phyloP scores from a whole-genome alignment of 768 basidiomycete genomes.

The Mycena alexandri region DNA sequence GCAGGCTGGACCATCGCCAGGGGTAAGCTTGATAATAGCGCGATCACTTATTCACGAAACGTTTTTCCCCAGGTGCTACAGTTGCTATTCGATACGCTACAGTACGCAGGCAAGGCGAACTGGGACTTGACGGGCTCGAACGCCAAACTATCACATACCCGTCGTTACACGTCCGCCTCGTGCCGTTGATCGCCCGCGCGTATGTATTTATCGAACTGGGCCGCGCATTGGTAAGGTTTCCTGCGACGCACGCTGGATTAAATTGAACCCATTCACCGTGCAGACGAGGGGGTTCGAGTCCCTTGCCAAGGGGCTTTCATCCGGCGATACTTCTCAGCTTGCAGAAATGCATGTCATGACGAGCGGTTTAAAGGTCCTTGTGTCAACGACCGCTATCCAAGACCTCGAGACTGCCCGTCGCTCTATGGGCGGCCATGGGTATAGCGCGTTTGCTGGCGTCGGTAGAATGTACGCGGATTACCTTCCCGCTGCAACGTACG shows the following conservation, averaged over 20 bases:
- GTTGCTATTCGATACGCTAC: conserved; percentile 80
- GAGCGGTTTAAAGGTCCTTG: conserved; percentile 76
- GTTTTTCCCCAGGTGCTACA: conserved; percentile 59
- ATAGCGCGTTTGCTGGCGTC: conserved; percentile 75
- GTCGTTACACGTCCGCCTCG: conserved; percentile 77
- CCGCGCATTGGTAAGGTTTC: conserved; percentile 61
- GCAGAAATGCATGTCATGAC: conserved; percentile 80
- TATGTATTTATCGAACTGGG: conserved; percentile 80
- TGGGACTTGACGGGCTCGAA: conserved; percentile 66
- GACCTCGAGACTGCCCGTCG: conserved; percentile 77
- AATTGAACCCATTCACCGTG: neutral
- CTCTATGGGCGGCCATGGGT: conserved; percentile 85
- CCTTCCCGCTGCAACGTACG: conserved; percentile 74
- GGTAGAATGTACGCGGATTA: conserved; percentile 75
- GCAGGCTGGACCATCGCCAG: conserved; percentile 75
- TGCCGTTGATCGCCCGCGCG: conserved; percentile 76
- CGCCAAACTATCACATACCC: conserved; percentile 79
- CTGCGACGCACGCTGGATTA: neutral
- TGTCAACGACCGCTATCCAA: conserved; percentile 61
- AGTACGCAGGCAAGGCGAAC: conserved; percentile 76
- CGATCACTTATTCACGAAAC: neutral
- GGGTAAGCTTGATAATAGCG: conserved; percentile 54
- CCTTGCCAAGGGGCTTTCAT: conserved; percentile 62
- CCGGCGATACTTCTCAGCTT: conserved; percentile 72
- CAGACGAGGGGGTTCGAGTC: conserved; percentile 65